Evolutionary conservation across 495 filamentous ascomycete species (phyloP).

Genomic region (Lepidopterella palustris): DNA sequence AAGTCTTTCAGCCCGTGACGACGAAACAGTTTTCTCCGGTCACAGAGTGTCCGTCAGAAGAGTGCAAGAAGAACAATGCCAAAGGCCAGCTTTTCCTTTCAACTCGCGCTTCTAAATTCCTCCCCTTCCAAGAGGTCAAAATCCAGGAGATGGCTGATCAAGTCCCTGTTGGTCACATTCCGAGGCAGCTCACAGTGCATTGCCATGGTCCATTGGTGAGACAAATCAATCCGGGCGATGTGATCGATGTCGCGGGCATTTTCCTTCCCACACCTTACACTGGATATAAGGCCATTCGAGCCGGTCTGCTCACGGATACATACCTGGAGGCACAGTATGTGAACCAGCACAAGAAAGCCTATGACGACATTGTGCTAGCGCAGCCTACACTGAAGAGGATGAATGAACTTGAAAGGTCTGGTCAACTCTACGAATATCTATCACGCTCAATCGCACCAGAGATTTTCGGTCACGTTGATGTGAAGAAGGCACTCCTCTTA

Average conservation of each 20-base stretch:
- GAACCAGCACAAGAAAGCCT: slow-evolving; percentile 94
- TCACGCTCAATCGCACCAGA: slow-evolving; percentile 94
- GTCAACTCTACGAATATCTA: slow-evolving; percentile 89
- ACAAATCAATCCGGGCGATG: slow-evolving; percentile 85
- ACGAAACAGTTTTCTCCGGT: slow-evolving; percentile 86
- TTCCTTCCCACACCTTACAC: slow-evolving; percentile 97
- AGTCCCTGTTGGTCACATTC: slow-evolving; percentile 95
- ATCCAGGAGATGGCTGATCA: slow-evolving; percentile 98
- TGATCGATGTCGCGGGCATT: slow-evolving; percentile 87
- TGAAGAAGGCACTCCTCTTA: slow-evolving; percentile 93
- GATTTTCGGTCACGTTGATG: slow-evolving; percentile 92
- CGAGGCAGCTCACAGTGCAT: slow-evolving; percentile 78
- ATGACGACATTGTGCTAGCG: slow-evolving; percentile 78
- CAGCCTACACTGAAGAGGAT: slow-evolving; percentile 71
- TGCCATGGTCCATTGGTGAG: slow-evolving; percentile 82
- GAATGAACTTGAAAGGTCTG: slow-evolving; percentile 68
- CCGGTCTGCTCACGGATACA: slow-evolving; percentile 90
- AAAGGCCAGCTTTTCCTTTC: slow-evolving; percentile 91
- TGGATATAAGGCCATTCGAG: slow-evolving; percentile 92
- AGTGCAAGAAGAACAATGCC: slow-evolving; percentile 83
- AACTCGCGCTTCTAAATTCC: slow-evolving; percentile 89
- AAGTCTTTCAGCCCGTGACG: slow-evolving; percentile 94
- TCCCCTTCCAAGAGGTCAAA: slow-evolving; percentile 97
- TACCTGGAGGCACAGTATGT: slow-evolving; percentile 93
- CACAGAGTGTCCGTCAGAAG: slow-evolving; percentile 73